These are phyloP conservation scores for Cubamyces sp. DNA, from an alignment of 768 basidiomycete species.

Conservation along the genomic window DNA sequence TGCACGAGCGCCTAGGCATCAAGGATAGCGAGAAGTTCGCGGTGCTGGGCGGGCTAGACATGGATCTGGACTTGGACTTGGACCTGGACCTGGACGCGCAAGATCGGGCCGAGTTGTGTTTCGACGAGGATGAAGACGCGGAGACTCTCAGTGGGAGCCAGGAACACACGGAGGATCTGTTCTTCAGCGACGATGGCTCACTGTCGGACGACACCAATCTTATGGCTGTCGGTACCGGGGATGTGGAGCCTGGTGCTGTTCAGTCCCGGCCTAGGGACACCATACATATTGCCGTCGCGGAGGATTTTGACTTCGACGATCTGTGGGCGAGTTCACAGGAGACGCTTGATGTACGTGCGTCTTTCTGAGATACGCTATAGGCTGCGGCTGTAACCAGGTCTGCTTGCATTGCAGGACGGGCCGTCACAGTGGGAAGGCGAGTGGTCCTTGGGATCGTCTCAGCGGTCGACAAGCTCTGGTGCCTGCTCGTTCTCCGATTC, in stretches of 20 bases:
- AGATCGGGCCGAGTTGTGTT: slow-evolving; percentile 9
- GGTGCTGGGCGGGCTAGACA: background rate
- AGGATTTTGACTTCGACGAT: slow-evolving; percentile 12
- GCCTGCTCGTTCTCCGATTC: background rate
- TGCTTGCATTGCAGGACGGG: slow-evolving; percentile 6
- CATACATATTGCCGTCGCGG: slow-evolving; percentile 1
- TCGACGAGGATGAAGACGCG: slow-evolving; percentile 10
- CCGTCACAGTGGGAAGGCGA: slow-evolving; percentile 2
- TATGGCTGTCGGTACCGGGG: background rate
- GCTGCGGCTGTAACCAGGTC: background rate
- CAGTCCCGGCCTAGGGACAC: too few relatives aligned
- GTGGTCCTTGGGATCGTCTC: background rate
- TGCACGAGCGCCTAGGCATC: background rate
- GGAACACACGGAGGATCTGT: background rate
- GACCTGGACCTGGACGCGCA: slow-evolving; percentile 6
- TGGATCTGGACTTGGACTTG: slow-evolving; percentile 1
- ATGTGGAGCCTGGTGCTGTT: too few relatives aligned
- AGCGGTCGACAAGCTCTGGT: background rate
- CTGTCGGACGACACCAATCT: background rate
- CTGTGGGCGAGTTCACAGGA: slow-evolving; percentile 20
- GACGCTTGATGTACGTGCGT: slow-evolving; percentile 19
- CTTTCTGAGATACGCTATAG: too few relatives aligned
- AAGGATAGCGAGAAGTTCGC: background rate
- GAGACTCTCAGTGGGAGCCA: slow-evolving; percentile 12
- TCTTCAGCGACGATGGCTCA: background rate